Percentiles rank a stretch among this genome's conserved stretches.
Evolutionary conservation across 106 monocot species (phyloP).

Genomic region (Hemerocallis citrina): DNA sequence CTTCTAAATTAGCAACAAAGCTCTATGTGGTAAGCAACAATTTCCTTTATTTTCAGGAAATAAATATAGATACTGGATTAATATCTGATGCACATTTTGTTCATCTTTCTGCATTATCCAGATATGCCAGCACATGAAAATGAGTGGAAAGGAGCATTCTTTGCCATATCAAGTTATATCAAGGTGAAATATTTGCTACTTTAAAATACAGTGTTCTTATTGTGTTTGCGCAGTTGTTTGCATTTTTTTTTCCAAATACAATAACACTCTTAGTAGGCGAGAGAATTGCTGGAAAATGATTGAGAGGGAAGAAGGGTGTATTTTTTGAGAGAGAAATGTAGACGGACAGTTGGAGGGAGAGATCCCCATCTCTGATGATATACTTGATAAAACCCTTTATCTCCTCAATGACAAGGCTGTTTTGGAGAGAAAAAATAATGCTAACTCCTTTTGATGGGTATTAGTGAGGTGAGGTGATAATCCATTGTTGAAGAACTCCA

Average conservation of each 20-base stretch:
- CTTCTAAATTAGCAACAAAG: constrained; percentile 87
- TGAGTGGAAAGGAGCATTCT: constrained; percentile 76
- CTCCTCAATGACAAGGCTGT: not conserved
- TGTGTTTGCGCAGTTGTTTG: not conserved
- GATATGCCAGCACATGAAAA: constrained; percentile 81
- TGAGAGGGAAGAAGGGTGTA: not conserved
- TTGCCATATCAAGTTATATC: constrained; percentile 82
- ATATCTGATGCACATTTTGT: constrained; percentile 5
- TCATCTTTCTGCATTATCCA: constrained; percentile 13
- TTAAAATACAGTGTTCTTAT: too few relatives aligned
- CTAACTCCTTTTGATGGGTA: too few relatives aligned
- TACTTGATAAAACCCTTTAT: not conserved
- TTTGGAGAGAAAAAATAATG: too few relatives aligned
- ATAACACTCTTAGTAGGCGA: not conserved
- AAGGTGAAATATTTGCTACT: constrained; percentile 25
- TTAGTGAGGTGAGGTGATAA: too few relatives aligned
- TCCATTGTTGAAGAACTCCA: too few relatives aligned
- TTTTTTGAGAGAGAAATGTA: too few relatives aligned
- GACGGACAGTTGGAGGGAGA: too few relatives aligned
- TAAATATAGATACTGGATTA: not conserved
- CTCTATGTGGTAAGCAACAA: constrained; percentile 70
- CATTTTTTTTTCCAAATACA: not conserved
- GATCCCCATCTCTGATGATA: too few relatives aligned
- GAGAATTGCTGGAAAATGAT: not conserved
- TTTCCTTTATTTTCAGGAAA: not conserved